Percentiles rank a stretch among this genome's conserved stretches.
These are phyloP conservation scores for Erythrobasidium hasegawianum DNA, from an alignment of 1,284 basidiomycete genomes.

Conservation along the genomic window DNA sequence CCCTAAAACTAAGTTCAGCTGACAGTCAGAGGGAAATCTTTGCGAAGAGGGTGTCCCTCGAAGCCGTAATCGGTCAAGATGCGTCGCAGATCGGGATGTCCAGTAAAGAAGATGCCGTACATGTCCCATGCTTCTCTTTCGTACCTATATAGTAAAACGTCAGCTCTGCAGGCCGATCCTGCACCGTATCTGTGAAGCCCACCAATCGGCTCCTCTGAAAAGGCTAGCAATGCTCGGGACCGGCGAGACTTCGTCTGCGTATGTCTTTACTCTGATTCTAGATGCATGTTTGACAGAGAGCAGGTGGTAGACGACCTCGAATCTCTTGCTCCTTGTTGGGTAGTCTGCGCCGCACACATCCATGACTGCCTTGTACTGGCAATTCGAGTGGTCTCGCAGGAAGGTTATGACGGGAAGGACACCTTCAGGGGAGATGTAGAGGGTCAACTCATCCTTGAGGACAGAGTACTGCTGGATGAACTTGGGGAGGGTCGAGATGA, in stretches of 20 bases:
- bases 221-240: constrained; percentile 78
- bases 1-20: too few species aligned
- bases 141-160: constrained; percentile 58
- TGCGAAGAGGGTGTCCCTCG: constrained; percentile 94
- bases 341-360: constrained; percentile 96
- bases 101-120: constrained; percentile 93
- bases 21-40: constrained; percentile 95
- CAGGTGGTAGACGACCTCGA: constrained; percentile 96
- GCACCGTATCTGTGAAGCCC: constrained; percentile 43
- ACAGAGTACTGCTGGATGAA: constrained; percentile 97
- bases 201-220: constrained; percentile 95
- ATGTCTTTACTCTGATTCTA: constrained; percentile 95
- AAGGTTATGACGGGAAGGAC: constrained; percentile 85
- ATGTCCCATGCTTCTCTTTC: constrained; percentile 98
- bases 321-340: constrained; percentile 86
- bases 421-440: constrained; percentile 79
- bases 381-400: constrained; percentile 92
- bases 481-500: constrained; percentile 53
- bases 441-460: constrained; percentile 90
- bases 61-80: constrained; percentile 99
- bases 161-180: background rate
- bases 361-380: constrained; percentile 88
- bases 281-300: constrained; percentile 68
- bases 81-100: constrained; percentile 94
- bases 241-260: constrained; percentile 90